Percentiles rank a stretch among this genome's conserved stretches.
Evolutionary conservation across 148 eudicot species (phyloP).

Genomic region (Camellia lanceoleosa): DNA sequence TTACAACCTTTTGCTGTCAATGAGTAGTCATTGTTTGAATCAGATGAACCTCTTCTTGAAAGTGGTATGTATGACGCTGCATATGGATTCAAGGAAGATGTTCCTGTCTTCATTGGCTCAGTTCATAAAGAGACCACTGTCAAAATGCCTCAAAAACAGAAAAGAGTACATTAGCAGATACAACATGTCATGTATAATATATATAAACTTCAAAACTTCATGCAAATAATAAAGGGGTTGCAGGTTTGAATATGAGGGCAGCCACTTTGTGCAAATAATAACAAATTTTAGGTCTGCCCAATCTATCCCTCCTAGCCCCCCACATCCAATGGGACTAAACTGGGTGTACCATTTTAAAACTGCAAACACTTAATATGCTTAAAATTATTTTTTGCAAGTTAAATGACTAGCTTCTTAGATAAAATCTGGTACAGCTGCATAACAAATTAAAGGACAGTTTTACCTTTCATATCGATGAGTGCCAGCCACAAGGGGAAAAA

Average conservation of each 20-base stretch:
- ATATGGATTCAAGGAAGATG: constrained; percentile 71
- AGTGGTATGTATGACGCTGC: constrained; percentile 75
- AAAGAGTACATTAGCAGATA: neutral
- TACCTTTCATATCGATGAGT: neutral
- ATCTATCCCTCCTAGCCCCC: no score
- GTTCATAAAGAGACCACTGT: constrained; percentile 25
- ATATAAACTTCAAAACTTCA: no score
- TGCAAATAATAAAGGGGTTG: no score
- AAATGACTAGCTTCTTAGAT: neutral
- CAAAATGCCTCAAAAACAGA: constrained; percentile 1
- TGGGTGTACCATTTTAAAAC: no score
- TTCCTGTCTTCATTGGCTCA: constrained; percentile 50
- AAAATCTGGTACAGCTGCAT: neutral
- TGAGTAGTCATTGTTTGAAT: constrained; percentile 29
- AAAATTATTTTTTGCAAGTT: neutral
- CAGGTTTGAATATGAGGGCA: no score
- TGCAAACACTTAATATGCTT: neutral
- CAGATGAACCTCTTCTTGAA: constrained; percentile 44
- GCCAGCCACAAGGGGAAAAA: neutral
- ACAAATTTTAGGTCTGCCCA: no score
- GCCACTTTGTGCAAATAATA: no score
- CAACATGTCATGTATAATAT: no score
- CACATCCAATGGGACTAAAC: no score
- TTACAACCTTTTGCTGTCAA: constrained; percentile 12
- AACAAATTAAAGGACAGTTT: neutral